A percentile compares a stretch with the other conserved stretches of the same genome.
Conservation (phyloP, 805 yeast genomes). For the Tetrapisispora phaffii region DNA sequence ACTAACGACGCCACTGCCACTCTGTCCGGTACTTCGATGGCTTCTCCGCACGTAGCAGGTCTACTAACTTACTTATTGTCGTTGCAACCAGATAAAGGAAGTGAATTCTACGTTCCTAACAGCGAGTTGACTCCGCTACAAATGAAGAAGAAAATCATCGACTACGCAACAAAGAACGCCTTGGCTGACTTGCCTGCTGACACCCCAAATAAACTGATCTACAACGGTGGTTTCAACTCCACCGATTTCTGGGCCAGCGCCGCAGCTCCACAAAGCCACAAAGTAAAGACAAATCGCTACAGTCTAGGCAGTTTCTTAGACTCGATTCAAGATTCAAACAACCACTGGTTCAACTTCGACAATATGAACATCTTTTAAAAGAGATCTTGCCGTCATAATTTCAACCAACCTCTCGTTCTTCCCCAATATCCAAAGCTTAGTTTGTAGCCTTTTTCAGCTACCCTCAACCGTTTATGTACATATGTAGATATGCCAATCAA, state of each 20-base stretch:
- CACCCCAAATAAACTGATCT: conserved; percentile 69
- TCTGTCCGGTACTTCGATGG: conserved; percentile 95
- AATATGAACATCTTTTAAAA: conserved; percentile 1
- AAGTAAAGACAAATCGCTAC: background rate
- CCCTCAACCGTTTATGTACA: too few species aligned
- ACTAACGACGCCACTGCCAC: conserved; percentile 67
- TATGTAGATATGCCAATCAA: too few species aligned
- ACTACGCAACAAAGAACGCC: conserved; percentile 51
- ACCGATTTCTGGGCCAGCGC: conserved; percentile 46
- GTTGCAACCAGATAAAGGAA: conserved; percentile 64
- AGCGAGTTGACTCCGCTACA: conserved; percentile 54
- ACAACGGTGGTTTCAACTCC: conserved; percentile 70
- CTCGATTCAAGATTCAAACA: background rate
- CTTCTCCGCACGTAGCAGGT: conserved; percentile 94
- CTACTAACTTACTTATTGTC: conserved; percentile 81
- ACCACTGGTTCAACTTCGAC: background rate
- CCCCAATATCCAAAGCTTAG: background rate
- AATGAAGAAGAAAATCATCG: conserved; percentile 65
- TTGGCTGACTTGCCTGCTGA: conserved; percentile 57
- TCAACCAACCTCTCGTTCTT: background rate
- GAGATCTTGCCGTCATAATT: background rate
- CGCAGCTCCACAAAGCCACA: background rate
- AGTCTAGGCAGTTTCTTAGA: background rate
- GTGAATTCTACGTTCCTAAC: conserved; percentile 50
- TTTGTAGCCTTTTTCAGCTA: background rate